Evolutionary conservation across 176 grass and related monocot genomes (phyloP).

Genomic region (Phoenix dactylifera): DNA sequence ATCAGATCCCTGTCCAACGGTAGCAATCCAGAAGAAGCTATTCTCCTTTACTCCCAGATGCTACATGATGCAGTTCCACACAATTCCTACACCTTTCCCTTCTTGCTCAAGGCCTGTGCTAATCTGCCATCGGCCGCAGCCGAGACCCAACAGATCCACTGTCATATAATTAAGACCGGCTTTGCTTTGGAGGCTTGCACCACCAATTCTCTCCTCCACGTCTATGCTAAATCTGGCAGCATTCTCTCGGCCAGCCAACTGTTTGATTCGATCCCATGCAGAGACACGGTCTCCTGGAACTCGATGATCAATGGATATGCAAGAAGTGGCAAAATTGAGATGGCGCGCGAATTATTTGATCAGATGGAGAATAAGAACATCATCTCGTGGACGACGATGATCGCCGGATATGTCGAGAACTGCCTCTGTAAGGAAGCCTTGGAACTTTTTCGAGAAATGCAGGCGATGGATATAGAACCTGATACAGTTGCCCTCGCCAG

Average conservation of each 20-base stretch:
- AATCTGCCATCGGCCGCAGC: background rate
- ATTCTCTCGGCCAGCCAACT: background rate
- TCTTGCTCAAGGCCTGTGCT: conserved; percentile 17
- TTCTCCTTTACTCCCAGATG: conserved; percentile 11
- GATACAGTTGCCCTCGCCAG: background rate
- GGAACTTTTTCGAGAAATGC: conserved; percentile 13
- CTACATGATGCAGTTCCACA: background rate
- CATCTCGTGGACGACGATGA: conserved; percentile 16
- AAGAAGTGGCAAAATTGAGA: background rate
- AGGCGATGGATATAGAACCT: background rate
- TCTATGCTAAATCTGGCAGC: background rate
- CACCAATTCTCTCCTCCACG: conserved; percentile 10
- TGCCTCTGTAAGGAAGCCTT: conserved; percentile 13
- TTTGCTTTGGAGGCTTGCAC: conserved; percentile 6
- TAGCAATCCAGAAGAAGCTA: background rate
- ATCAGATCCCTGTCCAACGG: conserved; percentile 1
- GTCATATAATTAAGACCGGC: conserved; percentile 3
- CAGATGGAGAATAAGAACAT: conserved; percentile 8
- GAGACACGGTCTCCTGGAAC: conserved; percentile 11
- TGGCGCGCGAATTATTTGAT: conserved; percentile 7
- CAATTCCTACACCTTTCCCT: conserved; percentile 13
- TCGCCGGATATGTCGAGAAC: conserved; percentile 3
- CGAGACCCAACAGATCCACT: conserved; percentile 9
- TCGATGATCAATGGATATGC: conserved; percentile 12
- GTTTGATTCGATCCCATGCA: background rate